Conservation (phyloP, 148 eudicot genomes). For the Oxyria digyna region DNA sequence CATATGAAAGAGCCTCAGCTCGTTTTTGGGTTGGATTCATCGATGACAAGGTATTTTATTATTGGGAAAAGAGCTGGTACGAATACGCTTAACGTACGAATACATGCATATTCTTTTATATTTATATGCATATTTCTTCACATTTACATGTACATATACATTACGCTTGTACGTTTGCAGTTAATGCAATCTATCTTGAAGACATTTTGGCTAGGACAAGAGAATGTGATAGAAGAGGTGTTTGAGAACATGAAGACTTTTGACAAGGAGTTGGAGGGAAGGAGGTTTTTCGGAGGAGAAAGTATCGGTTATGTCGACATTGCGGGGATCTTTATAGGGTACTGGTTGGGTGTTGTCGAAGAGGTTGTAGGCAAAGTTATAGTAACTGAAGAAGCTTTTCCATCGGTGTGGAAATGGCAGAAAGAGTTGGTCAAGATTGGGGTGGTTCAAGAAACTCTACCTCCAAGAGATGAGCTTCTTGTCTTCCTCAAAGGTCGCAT, state of each 20-base stretch:
- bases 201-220: background rate
- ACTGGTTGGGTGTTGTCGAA: background rate
- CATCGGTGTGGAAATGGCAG: background rate
- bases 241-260: background rate
- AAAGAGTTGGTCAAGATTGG: background rate
- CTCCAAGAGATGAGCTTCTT: background rate
- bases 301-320: background rate
- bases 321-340: background rate
- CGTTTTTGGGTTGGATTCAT: slow-evolving; percentile 25
- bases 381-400: background rate
- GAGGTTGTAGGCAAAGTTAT: background rate
- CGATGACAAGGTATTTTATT: slow-evolving; percentile 18
- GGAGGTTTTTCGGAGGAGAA: background rate
- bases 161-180: background rate
- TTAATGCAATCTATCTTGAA: background rate
- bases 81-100: too few relatives aligned
- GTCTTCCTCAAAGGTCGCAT: background rate
- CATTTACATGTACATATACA: too few relatives aligned
- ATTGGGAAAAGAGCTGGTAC: too few relatives aligned
- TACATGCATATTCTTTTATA: too few relatives aligned
- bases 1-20: slow-evolving; percentile 5
- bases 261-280: background rate
- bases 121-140: too few relatives aligned
- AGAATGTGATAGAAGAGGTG: background rate
- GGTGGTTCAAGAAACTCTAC: background rate